These are phyloP conservation scores for Populus trichocarpa DNA, from an alignment of 441 rosid species.

Conservation along the genomic window DNA sequence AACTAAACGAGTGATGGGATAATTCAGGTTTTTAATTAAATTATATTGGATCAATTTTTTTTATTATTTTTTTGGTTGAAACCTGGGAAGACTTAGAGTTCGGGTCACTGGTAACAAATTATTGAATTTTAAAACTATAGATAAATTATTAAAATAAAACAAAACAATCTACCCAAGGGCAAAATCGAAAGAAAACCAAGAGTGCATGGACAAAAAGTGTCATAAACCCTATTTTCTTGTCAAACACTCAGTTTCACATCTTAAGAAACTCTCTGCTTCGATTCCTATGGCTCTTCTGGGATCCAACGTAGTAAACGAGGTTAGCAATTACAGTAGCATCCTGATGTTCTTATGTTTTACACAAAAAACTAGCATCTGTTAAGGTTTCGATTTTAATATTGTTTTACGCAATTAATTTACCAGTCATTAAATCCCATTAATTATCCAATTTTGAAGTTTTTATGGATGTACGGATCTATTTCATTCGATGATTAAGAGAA, in stretches of 20 bases:
- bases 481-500: background rate
- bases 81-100: no score
- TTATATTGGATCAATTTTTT: no score
- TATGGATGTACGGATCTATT: background rate
- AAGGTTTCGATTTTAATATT: background rate
- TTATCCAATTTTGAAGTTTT: background rate
- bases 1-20: no score
- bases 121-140: no score
- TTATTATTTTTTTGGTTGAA: no score
- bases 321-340: constrained; percentile 4
- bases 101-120: no score
- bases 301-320: constrained; percentile 50
- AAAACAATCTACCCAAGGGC: background rate
- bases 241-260: background rate
- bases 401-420: background rate
- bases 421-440: background rate
- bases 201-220: background rate
- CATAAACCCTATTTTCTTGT: background rate
- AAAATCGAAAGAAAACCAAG: background rate
- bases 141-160: no score
- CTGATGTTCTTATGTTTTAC: background rate
- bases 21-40: no score
- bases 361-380: background rate
- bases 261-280: background rate
- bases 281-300: constrained; percentile 49